phyloP scores from a whole-genome alignment of 2,329 filamentous ascomycete genomes.

The Clonostachys solani region DNA sequence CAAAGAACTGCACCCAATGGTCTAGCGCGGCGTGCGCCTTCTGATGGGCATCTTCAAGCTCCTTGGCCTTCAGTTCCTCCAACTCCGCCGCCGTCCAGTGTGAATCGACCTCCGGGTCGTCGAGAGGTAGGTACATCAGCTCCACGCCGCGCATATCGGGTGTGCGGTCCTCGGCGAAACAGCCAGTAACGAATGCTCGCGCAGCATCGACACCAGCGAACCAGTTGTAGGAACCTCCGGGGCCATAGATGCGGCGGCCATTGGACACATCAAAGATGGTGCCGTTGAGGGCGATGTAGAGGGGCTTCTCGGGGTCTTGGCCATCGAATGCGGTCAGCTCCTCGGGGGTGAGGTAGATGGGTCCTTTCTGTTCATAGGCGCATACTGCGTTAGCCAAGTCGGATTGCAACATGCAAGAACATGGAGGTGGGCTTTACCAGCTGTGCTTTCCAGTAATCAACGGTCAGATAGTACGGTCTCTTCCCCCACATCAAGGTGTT shows the following conservation, averaged over 20 bases:
- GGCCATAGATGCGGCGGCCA: slow-evolving; percentile 68
- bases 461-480: slow-evolving; percentile 56
- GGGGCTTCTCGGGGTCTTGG: slow-evolving; percentile 65
- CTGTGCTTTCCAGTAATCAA: slow-evolving; percentile 54
- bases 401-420: not conserved
- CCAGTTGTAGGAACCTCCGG: slow-evolving; percentile 80
- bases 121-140: slow-evolving; percentile 70
- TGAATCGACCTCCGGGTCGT: slow-evolving; percentile 58
- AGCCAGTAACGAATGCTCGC: slow-evolving; percentile 87
- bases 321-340: slow-evolving; percentile 78
- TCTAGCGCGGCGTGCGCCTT: slow-evolving; percentile 64
- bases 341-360: slow-evolving; percentile 67
- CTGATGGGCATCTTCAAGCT: slow-evolving; percentile 59
- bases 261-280: slow-evolving; percentile 80
- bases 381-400: not conserved
- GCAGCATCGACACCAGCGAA: slow-evolving; percentile 86
- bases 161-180: slow-evolving; percentile 81
- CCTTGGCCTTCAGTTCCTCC: slow-evolving; percentile 50
- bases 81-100: slow-evolving; percentile 52
- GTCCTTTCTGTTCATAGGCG: slow-evolving; percentile 38
- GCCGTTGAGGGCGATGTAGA: slow-evolving; percentile 88
- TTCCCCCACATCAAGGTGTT: slow-evolving; percentile 66
- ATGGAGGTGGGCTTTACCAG: slow-evolving; percentile 41
- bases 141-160: slow-evolving; percentile 85
- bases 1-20: slow-evolving; percentile 84